Conservation (phyloP, 176 grass and related monocot species). For the Oryza nivara region DNA sequence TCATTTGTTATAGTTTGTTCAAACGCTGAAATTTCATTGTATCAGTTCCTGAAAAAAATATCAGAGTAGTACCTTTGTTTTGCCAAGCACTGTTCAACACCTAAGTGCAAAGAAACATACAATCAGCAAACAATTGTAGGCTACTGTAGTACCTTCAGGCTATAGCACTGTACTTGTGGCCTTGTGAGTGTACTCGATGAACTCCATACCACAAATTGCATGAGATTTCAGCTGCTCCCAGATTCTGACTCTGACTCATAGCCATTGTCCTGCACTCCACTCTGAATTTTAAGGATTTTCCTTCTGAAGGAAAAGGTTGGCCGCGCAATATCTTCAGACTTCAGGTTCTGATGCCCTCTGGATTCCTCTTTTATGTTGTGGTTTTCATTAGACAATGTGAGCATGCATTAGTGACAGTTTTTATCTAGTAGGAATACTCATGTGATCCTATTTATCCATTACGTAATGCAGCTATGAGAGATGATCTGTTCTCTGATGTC, state of each 20-base stretch:
- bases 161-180: not conserved
- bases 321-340: not conserved
- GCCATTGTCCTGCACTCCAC: not conserved
- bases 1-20: not conserved
- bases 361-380: not conserved
- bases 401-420: not conserved
- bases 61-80: not conserved
- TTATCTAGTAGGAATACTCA: not conserved
- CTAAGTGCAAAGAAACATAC: not conserved
- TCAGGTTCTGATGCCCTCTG: not conserved
- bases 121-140: not conserved
- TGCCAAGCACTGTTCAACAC: not conserved
- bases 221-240: not conserved
- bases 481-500: not conserved
- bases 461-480: not conserved
- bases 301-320: not conserved
- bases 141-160: not conserved
- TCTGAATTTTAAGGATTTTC: not conserved
- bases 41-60: not conserved
- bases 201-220: not conserved
- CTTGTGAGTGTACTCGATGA: not conserved
- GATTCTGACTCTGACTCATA: not conserved
- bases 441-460: slow-evolving; percentile 1
- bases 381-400: not conserved
- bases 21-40: not conserved